Conservation (phyloP, 768 basidiomycete species). For the Tulasnella sp. region DNA sequence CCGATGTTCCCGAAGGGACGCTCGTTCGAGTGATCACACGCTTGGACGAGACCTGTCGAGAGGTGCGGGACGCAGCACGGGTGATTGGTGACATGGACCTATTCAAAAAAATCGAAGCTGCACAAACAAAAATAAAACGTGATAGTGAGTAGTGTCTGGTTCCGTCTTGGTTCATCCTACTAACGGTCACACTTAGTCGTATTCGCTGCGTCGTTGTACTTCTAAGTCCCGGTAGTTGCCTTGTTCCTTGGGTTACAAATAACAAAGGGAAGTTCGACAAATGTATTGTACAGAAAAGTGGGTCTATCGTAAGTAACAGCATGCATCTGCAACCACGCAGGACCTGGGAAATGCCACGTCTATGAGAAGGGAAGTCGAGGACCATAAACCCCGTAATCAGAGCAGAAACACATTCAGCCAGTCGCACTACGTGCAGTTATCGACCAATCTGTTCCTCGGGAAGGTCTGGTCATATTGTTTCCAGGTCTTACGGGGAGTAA, state of each 20-base stretch:
- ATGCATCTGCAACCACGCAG: too few species aligned
- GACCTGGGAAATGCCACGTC: too few species aligned
- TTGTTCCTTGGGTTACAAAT: background rate
- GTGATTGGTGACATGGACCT: slow-evolving; percentile 93
- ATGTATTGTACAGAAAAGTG: too few species aligned
- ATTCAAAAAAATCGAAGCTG: slow-evolving; percentile 97
- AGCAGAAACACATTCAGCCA: too few species aligned
- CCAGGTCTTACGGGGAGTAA: slow-evolving; percentile 2
- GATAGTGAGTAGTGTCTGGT: slow-evolving; percentile 57
- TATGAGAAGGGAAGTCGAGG: too few species aligned
- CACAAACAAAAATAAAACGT: slow-evolving; percentile 84
- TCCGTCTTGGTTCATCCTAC: background rate
- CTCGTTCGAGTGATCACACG: slow-evolving; percentile 94
- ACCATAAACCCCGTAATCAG: too few species aligned
- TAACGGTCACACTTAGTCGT: slow-evolving; percentile 40
- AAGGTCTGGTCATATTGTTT: slow-evolving; percentile 54
- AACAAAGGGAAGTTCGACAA: background rate
- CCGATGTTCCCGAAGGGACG: slow-evolving; percentile 92
- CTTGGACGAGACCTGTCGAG: slow-evolving; percentile 91
- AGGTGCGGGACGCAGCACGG: slow-evolving; percentile 91
- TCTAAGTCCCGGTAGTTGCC: slow-evolving; percentile 33
- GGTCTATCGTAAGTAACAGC: too few species aligned
- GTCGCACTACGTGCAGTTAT: slow-evolving; percentile 22
- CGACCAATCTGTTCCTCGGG: slow-evolving; percentile 54
- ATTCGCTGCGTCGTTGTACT: slow-evolving; percentile 79